These are phyloP conservation scores for Zalaria obscura DNA, from an alignment of 2,329 filamentous ascomycete species.

Conservation along the genomic window DNA sequence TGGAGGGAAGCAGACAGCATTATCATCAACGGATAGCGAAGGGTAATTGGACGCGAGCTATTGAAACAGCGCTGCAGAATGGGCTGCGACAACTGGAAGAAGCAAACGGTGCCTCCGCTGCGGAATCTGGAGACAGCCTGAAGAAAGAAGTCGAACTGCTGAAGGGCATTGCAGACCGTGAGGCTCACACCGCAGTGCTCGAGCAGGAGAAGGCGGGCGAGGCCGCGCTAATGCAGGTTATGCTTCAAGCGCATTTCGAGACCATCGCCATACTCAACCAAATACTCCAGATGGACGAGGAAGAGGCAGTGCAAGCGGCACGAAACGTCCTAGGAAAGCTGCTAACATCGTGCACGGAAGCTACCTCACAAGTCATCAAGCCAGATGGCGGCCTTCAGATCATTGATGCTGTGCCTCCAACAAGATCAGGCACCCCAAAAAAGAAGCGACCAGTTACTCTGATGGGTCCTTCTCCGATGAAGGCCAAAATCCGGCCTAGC, in stretches of 20 bases:
- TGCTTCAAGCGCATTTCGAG: constrained; percentile 85
- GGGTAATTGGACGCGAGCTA: constrained; percentile 70
- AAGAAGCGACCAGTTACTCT: constrained; percentile 41
- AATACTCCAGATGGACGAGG: constrained; percentile 68
- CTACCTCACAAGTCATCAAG: constrained; percentile 74
- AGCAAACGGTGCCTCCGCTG: constrained; percentile 49
- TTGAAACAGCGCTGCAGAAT: constrained; percentile 80
- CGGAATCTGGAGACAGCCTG: constrained; percentile 48
- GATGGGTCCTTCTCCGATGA: constrained; percentile 33
- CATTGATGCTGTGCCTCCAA: constrained; percentile 54
- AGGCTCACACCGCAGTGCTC: constrained; percentile 60
- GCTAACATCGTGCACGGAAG: constrained; percentile 59
- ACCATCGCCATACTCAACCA: constrained; percentile 72
- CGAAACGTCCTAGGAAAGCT: constrained; percentile 64
- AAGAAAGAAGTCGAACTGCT: constrained; percentile 74
- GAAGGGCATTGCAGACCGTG: constrained; percentile 68
- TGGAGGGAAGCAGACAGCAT: constrained; percentile 82
- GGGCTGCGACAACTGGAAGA: constrained; percentile 65
- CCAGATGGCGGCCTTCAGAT: constrained; percentile 60
- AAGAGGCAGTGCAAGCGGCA: constrained; percentile 68
- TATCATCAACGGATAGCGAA: constrained; percentile 73
- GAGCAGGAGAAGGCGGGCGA: constrained; percentile 78
- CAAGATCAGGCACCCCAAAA: constrained; percentile 62
- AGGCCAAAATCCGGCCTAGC: constrained; percentile 25
- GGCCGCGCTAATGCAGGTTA: constrained; percentile 61